Evolutionary conservation across 108 stramenopile species (phyloP), one percentile per base, ranked within the genome.

Genomic region (Nitzschia putrida): DNA sequence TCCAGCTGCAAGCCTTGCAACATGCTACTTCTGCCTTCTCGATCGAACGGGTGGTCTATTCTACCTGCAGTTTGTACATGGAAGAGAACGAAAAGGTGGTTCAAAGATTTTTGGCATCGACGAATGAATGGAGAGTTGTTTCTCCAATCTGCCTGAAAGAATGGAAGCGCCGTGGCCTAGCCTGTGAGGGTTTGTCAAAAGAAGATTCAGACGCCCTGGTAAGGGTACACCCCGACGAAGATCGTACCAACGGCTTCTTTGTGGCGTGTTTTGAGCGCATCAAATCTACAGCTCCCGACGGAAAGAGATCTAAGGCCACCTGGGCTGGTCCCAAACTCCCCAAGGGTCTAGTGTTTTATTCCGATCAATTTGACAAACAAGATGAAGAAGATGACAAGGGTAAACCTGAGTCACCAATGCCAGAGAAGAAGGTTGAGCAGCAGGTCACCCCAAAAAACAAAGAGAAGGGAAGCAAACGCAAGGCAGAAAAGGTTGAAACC

Each of bases 201-300:
- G 76, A 74, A 29, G 82, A 95, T 68, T 81, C 92, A 13, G 49
- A 69, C 14, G 86, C 88, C 69, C 54, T 99, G 68, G 90, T 97
- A 47, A 81, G 99, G 25, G 90, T 90, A 34, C 84, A 96, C 82
- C 71, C 80, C n/a, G 76, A 76, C 43, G 88, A 90, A 43, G 97
- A 99, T 84, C 91, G 85, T 45, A 97, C 96, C 12, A 96, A 96
- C 76, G 99, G 98, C 0, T 99, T 99, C 79, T 99, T 99, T 73
- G 98, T 99, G 6, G 82, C 91, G 25, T 89, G 92, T 45, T 93
- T 99, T 59, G 90, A 89, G 73, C 73, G 95, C 43, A 71, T 67
- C 38, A 9, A n/a, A 49, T 12, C 53, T 34, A 63, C 44, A 44
- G 25, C 37, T 53, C 39, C 43, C 26, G n/a, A 38, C n/a, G 29